Evolutionary conservation across 192 early-diverging fungal genomes (phyloP).

Genomic region (Anaeromyces robustus): DNA sequence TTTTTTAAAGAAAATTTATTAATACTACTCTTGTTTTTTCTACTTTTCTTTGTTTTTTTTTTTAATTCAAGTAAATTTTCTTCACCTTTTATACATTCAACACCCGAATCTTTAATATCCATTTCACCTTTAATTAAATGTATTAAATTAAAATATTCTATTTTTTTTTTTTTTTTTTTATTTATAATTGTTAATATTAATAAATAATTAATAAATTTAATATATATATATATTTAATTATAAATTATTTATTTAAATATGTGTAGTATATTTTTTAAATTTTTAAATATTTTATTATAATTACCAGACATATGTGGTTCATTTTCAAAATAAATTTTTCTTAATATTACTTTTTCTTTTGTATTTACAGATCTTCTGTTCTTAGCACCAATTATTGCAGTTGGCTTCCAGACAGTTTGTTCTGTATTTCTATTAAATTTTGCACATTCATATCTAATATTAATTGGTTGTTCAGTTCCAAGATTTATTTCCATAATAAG

Average conservation of each 20-base stretch:
- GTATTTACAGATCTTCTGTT: neutral
- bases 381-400: neutral
- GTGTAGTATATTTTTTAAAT: too few relatives aligned
- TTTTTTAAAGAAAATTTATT: neutral
- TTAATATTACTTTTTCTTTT: neutral
- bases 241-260: too few relatives aligned
- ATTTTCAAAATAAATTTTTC: neutral
- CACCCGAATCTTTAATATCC: neutral
- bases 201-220: too few relatives aligned
- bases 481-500: neutral
- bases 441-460: neutral
- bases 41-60: neutral
- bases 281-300: too few relatives aligned
- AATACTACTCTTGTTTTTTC: neutral
- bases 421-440: neutral
- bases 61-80: neutral
- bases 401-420: neutral
- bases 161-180: neutral
- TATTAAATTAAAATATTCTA: neutral
- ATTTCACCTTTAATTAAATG: neutral
- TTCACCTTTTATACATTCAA: neutral
- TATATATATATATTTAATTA: too few relatives aligned
- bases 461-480: neutral
- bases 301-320: neutral
- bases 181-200: too few relatives aligned